Evolutionary conservation across 495 filamentous ascomycete species (phyloP), one percentile per base, ranked within the genome.

Genomic region (Patellaria atrata): DNA sequence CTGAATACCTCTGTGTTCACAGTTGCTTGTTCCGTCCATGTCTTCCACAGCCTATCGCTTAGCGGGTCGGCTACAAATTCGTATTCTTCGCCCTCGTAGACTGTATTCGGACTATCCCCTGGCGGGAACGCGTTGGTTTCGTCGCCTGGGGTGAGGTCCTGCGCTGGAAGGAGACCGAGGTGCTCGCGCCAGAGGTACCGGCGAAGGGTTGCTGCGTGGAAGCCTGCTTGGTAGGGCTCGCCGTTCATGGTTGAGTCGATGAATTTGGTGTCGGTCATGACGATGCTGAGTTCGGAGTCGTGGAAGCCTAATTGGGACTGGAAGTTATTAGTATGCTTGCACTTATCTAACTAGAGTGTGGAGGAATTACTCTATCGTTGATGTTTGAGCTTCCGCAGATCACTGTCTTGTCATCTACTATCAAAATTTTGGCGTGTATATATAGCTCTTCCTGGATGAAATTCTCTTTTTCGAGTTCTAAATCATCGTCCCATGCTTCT

Each of bases 401-500:
- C 16, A 74, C 75, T 23, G 79, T 67, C 33, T 35, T 40, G 33
- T 46, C 43, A 39, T 46, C 39, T n/a, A 51, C 26, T 22, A 52
- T 48, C 22, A 38, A 45, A 20, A 62, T 64, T 57, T 94, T 94
- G 24, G 73, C 79, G 51, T 97, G 87, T 23, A 94, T 71, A 44
- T 94, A 97, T 1, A 94, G 67, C 61, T 97, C 84, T 53, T 97
- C 87, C 49, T 94, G 86, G 30, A 94, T 73, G 59, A 92, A 82
- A 44, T 89, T 83, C 16, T 78, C 70, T 42, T 79, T 74, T 48
- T 94, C 87, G 10, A 67, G 66, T 38, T 85, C 68, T 0, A 71
- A 60, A 5, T 77, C 64, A 2, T 76, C 77, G 5, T 82, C 67
- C 79, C 81, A 93, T 3, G 52, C 28, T 48, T 85, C 81, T 7